Conservation (phyloP, 176 grass and related monocot species). For the Luzula sylvatica region DNA sequence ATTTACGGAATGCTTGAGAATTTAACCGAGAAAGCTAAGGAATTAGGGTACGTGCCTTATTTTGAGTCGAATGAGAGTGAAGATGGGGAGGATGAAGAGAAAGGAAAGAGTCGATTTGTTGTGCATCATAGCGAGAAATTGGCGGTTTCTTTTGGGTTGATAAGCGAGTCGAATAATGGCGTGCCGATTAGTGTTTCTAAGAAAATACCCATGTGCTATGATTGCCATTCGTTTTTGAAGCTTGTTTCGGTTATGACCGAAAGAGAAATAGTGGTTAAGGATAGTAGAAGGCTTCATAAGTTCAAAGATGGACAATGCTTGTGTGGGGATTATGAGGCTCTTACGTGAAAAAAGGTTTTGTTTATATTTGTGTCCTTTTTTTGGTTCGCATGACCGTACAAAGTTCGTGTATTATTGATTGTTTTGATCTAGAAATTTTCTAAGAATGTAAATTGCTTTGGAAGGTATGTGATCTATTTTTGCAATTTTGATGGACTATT, state of each 20-base stretch:
- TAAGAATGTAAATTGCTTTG: no score
- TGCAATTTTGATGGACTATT: no score
- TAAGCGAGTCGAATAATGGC: constrained; percentile 32
- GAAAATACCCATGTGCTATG: constrained; percentile 86
- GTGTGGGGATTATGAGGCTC: constrained; percentile 67
- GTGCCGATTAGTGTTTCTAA: constrained; percentile 45
- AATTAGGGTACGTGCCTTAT: constrained; percentile 66
- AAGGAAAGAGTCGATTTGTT: constrained; percentile 14
- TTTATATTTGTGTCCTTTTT: background rate
- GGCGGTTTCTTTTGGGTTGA: constrained; percentile 61
- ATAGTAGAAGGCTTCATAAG: constrained; percentile 70
- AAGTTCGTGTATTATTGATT: background rate
- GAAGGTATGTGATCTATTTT: no score
- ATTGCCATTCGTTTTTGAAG: constrained; percentile 72
- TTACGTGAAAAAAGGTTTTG: constrained; percentile 24
- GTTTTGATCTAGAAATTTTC: no score
- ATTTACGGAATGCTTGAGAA: constrained; percentile 45
- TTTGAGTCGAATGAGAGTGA: constrained; percentile 34
- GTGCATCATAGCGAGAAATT: constrained; percentile 78
- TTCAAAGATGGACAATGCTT: constrained; percentile 71
- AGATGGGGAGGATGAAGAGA: constrained; percentile 41
- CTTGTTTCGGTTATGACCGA: constrained; percentile 51
- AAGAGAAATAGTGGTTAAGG: constrained; percentile 68
- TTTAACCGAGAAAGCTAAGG: constrained; percentile 47
- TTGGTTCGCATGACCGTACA: background rate